Percentiles rank a stretch among this genome's conserved stretches.
phyloP scores from a whole-genome alignment of 805 yeast species.

The Candida sanyiensis region DNA sequence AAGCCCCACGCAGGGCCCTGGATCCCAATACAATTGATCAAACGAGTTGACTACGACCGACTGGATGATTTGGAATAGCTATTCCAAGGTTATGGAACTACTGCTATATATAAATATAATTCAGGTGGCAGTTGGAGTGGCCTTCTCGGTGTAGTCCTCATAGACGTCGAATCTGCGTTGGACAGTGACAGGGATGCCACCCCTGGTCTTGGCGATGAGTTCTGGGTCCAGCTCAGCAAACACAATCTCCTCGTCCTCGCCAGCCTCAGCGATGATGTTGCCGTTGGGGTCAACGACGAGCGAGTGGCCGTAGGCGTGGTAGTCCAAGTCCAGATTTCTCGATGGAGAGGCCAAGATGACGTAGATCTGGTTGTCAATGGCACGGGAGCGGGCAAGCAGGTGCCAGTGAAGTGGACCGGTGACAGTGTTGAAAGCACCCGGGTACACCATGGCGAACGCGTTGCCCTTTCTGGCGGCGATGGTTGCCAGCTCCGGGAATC shows the following conservation, averaged over 20 bases:
- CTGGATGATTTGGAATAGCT: too few relatives aligned
- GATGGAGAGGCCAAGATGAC: constrained; percentile 87
- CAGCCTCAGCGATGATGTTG: constrained; percentile 66
- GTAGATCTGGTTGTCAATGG: constrained; percentile 70
- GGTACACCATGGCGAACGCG: constrained; percentile 75
- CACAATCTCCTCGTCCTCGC: constrained; percentile 69
- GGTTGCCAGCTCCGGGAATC: constrained; percentile 77
- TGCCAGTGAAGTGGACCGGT: constrained; percentile 89
- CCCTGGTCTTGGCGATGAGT: constrained; percentile 49
- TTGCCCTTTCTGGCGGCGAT: constrained; percentile 58
- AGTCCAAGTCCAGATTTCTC: constrained; percentile 52
- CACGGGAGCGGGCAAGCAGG: constrained; percentile 64
- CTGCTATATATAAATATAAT: too few relatives aligned
- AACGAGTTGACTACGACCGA: too few relatives aligned
- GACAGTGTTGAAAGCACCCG: constrained; percentile 83
- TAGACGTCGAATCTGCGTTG: constrained; percentile 71
- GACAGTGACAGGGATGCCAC: constrained; percentile 58
- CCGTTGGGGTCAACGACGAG: constrained; percentile 64
- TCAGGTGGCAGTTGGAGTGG: constrained; percentile 1
- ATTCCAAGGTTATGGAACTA: too few relatives aligned
- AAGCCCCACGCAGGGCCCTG: too few relatives aligned
- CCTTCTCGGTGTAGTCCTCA: constrained; percentile 22
- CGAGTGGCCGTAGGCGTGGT: constrained; percentile 68
- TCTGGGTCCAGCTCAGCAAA: constrained; percentile 70
- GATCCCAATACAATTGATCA: too few relatives aligned